These are phyloP conservation scores for Rossbeevera mucosa DNA, from an alignment of 768 basidiomycete genomes.

Conservation along the genomic window DNA sequence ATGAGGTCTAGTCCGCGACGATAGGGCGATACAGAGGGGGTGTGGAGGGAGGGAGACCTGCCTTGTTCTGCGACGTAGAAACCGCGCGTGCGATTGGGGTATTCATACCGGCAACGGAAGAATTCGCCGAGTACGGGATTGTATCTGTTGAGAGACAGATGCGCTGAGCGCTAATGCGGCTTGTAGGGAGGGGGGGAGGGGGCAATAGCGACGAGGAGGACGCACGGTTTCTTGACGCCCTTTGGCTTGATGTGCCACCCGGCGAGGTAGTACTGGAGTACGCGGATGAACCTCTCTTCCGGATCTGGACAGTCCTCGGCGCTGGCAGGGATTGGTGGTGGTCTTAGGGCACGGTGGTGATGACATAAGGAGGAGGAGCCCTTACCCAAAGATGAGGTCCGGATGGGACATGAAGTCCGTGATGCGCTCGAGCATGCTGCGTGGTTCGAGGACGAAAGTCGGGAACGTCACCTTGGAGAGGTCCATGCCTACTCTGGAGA, in stretches of 20 bases:
- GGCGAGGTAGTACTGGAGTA: conserved; percentile 92
- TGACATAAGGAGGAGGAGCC: conserved; percentile 19
- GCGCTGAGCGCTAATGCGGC: conserved; percentile 2
- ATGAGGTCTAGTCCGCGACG: conserved; percentile 5
- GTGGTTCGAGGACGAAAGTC: conserved; percentile 92
- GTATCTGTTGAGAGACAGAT: conserved; percentile 52
- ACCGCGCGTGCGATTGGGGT: conserved; percentile 85
- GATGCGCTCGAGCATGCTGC: conserved; percentile 96
- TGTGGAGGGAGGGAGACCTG: conserved; percentile 23
- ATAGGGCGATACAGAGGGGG: neutral
- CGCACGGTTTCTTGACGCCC: conserved; percentile 98
- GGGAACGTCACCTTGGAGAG: conserved; percentile 91
- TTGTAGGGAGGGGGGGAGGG: no score
- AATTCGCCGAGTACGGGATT: conserved; percentile 97
- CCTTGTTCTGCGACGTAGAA: conserved; percentile 98
- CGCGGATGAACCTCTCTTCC: conserved; percentile 86
- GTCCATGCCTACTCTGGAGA: conserved; percentile 88
- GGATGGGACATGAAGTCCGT: conserved; percentile 99
- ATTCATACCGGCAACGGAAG: conserved; percentile 94
- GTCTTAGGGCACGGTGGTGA: conserved; percentile 20
- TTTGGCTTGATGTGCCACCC: conserved; percentile 99
- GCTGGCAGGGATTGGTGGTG: conserved; percentile 37
- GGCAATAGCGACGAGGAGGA: conserved; percentile 8
- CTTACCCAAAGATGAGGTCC: conserved; percentile 92
- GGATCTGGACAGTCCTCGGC: conserved; percentile 76